Conservation (phyloP, 352 stramenopile species). For the Phytophthora constricta region DNA sequence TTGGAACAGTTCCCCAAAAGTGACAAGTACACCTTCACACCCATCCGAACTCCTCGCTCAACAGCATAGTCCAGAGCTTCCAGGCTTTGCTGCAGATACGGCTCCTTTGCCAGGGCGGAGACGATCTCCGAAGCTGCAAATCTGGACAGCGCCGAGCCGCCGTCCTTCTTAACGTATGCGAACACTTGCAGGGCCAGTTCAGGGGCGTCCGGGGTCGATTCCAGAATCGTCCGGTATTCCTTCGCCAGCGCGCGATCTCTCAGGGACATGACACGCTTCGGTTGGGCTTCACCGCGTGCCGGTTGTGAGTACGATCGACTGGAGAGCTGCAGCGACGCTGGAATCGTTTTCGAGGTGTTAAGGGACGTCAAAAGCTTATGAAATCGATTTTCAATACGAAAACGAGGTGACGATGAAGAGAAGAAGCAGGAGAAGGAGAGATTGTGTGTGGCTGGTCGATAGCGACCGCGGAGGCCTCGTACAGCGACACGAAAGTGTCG, state of each 20-base stretch:
- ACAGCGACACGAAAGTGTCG: neutral
- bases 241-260: neutral
- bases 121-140: neutral
- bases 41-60: too few species aligned
- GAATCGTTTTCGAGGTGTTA: neutral
- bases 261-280: neutral
- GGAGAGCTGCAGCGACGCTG: neutral
- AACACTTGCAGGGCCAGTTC: conserved; percentile 1
- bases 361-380: neutral
- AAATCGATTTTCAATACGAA: neutral
- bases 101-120: neutral
- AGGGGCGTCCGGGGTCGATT: neutral
- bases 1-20: too few species aligned
- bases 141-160: neutral
- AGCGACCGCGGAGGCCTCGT: neutral
- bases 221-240: neutral
- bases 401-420: too few species aligned
- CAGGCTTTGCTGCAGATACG: neutral
- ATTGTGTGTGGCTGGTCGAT: neutral
- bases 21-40: too few species aligned
- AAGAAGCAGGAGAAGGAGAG: neutral
- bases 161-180: neutral
- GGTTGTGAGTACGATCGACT: neutral
- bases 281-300: neutral
- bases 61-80: neutral